Conservation (phyloP, 257 asterid species). For the Misopates orontium region DNA sequence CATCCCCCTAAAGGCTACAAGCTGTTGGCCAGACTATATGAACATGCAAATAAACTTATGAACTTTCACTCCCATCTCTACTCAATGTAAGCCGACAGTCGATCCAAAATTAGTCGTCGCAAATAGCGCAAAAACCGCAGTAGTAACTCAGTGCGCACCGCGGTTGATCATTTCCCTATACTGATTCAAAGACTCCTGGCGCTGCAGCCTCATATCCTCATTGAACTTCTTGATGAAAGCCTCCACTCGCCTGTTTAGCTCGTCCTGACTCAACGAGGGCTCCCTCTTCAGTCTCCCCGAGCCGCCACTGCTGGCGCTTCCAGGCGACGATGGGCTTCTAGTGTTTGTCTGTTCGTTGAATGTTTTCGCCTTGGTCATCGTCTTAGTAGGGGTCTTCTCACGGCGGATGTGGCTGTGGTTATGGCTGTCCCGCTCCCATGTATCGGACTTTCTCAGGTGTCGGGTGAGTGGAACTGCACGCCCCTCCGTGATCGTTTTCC, state of each 20-base stretch:
- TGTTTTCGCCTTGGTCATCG: constrained; percentile 65
- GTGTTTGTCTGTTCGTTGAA: constrained; percentile 41
- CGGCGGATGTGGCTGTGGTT: constrained; percentile 20
- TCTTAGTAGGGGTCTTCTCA: constrained; percentile 36
- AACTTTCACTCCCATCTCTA: too few relatives aligned
- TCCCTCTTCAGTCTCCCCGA: constrained; percentile 58
- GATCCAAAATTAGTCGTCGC: not conserved
- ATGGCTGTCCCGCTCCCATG: constrained; percentile 55
- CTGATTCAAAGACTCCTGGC: constrained; percentile 72
- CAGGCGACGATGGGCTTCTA: constrained; percentile 26
- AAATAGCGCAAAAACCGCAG: too few relatives aligned
- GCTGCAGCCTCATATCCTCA: constrained; percentile 78
- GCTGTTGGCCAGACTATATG: not conserved
- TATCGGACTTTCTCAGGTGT: constrained; percentile 72
- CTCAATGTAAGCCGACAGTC: not conserved
- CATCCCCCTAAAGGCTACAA: not conserved
- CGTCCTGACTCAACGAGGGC: constrained; percentile 71
- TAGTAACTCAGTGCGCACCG: constrained; percentile 29
- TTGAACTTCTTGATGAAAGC: constrained; percentile 84
- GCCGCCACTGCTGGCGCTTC: constrained; percentile 19
- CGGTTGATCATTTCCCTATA: constrained; percentile 53
- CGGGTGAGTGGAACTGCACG: constrained; percentile 66
- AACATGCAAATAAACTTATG: too few relatives aligned
- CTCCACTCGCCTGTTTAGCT: constrained; percentile 70
- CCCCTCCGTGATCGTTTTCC: constrained; percentile 87